phyloP scores from a whole-genome alignment of 331 rosid genomes.

The Ulmus americana region DNA sequence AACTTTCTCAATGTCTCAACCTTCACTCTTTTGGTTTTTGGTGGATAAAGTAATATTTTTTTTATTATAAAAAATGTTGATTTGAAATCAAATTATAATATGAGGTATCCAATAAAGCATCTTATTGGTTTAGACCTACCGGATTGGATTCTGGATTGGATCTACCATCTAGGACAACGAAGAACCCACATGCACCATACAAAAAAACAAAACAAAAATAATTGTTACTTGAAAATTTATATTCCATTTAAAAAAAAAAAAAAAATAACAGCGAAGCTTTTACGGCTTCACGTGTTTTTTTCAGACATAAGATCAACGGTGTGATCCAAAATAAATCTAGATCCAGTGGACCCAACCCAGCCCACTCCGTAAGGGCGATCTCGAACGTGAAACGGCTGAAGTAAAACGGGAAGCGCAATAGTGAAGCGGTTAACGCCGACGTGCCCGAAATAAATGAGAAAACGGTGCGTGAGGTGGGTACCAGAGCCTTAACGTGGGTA shows the following conservation, averaged over 20 bases:
- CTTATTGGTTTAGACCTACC: background rate
- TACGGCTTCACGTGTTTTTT: constrained; percentile 4
- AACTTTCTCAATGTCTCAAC: background rate
- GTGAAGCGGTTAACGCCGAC: background rate
- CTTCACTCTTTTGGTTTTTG: background rate
- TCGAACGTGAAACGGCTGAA: background rate
- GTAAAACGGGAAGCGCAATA: background rate
- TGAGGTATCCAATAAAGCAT: background rate
- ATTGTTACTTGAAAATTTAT: background rate
- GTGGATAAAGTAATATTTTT: background rate
- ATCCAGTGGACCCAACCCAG: background rate
- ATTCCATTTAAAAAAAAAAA: background rate
- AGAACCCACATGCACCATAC: background rate
- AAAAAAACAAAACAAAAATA: background rate
- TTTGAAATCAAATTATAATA: too few relatives aligned
- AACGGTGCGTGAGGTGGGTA: background rate
- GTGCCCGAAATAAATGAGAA: constrained; percentile 3
- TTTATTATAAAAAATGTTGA: too few relatives aligned
- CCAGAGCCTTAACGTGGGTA: constrained; percentile 16
- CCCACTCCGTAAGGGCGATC: background rate
- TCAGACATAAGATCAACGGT: background rate
- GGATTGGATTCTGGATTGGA: background rate
- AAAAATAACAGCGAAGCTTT: background rate
- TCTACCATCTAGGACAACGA: constrained; percentile 2
- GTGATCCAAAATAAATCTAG: background rate